phyloP scores from a whole-genome alignment of 2,329 filamentous ascomycete genomes.

The Trichophyton equinum region DNA sequence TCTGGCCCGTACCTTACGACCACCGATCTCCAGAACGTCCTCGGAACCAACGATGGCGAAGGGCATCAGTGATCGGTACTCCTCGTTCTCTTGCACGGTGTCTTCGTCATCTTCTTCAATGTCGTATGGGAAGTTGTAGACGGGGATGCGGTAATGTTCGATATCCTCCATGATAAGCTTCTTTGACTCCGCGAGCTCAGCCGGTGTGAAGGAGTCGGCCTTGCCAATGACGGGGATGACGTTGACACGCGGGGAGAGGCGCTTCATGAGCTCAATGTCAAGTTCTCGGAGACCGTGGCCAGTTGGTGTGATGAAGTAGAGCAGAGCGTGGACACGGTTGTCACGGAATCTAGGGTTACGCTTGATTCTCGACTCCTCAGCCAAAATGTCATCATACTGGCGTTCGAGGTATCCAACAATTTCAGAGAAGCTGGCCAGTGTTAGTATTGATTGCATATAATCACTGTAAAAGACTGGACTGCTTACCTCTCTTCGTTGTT shows the following conservation, averaged over 20 bases:
- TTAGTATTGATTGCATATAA: not conserved
- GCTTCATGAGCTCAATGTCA: conserved; percentile 99
- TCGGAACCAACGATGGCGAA: conserved; percentile 98
- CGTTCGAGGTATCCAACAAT: conserved; percentile 97
- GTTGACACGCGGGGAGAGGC: conserved; percentile 92
- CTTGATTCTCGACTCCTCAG: conserved; percentile 99
- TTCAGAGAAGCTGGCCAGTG: conserved; percentile 64
- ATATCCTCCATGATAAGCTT: conserved; percentile 99
- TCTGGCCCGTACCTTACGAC: conserved; percentile 79
- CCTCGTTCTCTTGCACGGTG: conserved; percentile 97
- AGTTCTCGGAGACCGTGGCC: conserved; percentile 96
- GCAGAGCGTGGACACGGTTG: conserved; percentile 93
- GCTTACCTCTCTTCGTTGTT: conserved; percentile 91
- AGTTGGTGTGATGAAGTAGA: conserved; percentile 99
- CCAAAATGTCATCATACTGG: conserved; percentile 98
- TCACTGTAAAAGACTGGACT: not conserved
- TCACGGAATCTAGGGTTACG: conserved; percentile 99
- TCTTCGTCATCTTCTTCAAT: conserved; percentile 99
- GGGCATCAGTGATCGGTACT: conserved; percentile 93
- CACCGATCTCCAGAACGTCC: conserved; percentile 86
- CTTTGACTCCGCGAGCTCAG: conserved; percentile 96
- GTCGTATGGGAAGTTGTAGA: conserved; percentile 99
- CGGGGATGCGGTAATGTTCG: conserved; percentile 97
- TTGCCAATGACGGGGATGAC: conserved; percentile 98
- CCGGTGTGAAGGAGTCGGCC: conserved; percentile 90